Base-by-base conservation (phyloP, 805 yeast species). In the Huiozyma naganishii region DNA sequence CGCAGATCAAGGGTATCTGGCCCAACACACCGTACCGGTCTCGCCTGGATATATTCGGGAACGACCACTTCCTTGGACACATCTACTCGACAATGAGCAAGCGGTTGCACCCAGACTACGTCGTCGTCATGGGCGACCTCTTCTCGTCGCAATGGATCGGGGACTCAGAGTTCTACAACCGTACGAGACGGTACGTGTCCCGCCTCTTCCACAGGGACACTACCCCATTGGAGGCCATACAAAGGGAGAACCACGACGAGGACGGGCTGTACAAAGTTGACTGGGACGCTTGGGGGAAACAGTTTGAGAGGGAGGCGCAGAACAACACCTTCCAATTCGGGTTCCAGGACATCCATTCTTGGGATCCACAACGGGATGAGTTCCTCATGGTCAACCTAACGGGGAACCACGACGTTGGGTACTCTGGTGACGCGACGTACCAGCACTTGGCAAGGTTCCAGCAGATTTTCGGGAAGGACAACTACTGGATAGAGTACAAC, bases 341-440 rank as follows among this genome's bases (percentile, higher is more conserved):
- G 12, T 76, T 67, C 51, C 61, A 65, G 40, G 77, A 83, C 58
- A 75, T 80, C 6, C 75, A 77, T 49, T 83, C 80, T 53, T 84
- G 95, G 95, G 60, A 63, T 17, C 33, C 33, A 8, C 11, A 30
- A 11, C 9, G n/a, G 33, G 53, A 64, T 27, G 70, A 72, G 32
- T 89, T 86, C 8, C 64, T 84, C 33, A 77, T 90, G 56, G 73
- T 87, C 48, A 92, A 92, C 59, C 67, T 92, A 39, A 80, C 95
- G 1, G 98, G 98, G 1, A 92, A 92, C 60, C 98, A 92, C 60
- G 98, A 92, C 61, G 79, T 90, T 40, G 98, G 98, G 0, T 90
- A 92, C 59, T 76, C 84, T 40, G 97, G 97, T 0, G 98, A 92
- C 62, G 86, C 94, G 36, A 88, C 95, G 0, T 79, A 80, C 68